A percentile compares a stretch with the other conserved stretches of the same genome.
These are phyloP conservation scores for Cymbidium sinense DNA, from an alignment of 106 monocot species.

Conservation along the genomic window DNA sequence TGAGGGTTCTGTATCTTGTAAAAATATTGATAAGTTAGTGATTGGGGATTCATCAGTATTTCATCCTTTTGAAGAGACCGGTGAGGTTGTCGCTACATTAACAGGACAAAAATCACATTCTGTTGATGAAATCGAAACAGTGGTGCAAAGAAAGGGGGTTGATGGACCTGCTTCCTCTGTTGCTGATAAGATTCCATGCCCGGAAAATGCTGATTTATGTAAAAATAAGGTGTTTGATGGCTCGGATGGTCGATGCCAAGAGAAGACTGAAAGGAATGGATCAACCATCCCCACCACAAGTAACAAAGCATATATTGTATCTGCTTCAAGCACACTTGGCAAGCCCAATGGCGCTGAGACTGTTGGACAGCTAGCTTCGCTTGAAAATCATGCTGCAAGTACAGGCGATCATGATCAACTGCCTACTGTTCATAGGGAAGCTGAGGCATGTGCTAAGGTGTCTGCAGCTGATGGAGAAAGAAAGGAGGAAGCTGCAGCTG, in stretches of 20 bases:
- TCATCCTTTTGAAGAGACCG: constrained; percentile 7
- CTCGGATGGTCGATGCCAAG: background rate
- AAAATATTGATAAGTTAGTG: constrained; percentile 12
- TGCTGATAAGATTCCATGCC: constrained; percentile 5
- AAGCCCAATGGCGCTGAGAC: constrained; percentile 10
- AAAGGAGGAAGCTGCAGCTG: constrained; percentile 21
- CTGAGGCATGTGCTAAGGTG: constrained; percentile 10
- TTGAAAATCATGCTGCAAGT: constrained; percentile 8
- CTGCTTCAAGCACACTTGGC: constrained; percentile 4
- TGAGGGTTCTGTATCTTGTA: constrained; percentile 5
- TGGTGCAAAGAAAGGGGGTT: constrained; percentile 1
- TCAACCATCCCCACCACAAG: background rate
- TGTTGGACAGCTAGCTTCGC: constrained; percentile 6
- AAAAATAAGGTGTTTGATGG: constrained; percentile 15
- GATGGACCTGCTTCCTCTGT: constrained; percentile 6
- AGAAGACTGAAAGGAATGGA: constrained; percentile 20
- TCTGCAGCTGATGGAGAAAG: constrained; percentile 20
- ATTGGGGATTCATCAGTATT: constrained; percentile 3
- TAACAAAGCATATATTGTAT: constrained; percentile 11
- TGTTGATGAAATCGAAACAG: constrained; percentile 8
- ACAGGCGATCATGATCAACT: constrained; percentile 6
- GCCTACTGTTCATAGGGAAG: constrained; percentile 9
- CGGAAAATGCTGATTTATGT: constrained; percentile 14
- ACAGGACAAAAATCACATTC: constrained; percentile 4
- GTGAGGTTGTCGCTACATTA: background rate